These are phyloP conservation scores for Debaryomyces sp. DNA, from an alignment of 1,139 yeast species.

Conservation along the genomic window DNA sequence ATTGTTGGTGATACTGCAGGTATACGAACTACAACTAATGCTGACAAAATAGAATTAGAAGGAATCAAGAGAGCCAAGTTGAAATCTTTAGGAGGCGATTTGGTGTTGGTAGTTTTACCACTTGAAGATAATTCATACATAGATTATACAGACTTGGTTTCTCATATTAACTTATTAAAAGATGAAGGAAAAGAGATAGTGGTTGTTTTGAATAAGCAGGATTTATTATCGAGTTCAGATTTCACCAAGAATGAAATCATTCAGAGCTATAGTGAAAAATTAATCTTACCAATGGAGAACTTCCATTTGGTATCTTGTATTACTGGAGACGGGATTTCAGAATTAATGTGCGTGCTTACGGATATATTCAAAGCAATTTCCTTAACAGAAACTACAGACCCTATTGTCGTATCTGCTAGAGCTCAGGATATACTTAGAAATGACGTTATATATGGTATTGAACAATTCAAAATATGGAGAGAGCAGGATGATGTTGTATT, in stretches of 20 bases:
- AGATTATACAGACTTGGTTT: conserved; percentile 27
- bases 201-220: conserved; percentile 63
- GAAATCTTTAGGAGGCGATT: conserved; percentile 60
- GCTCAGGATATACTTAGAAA: conserved; percentile 70
- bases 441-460: conserved; percentile 75
- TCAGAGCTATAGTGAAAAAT: conserved; percentile 18
- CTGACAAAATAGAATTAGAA: conserved; percentile 70
- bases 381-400: conserved; percentile 53
- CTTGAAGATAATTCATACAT: conserved; percentile 7
- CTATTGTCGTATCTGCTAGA: conserved; percentile 72
- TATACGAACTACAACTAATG: conserved; percentile 52
- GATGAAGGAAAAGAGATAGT: conserved; percentile 31
- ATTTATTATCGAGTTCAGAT: conserved; percentile 42
- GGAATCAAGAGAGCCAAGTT: conserved; percentile 80
- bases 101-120: conserved; percentile 59
- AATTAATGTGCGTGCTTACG: conserved; percentile 41
- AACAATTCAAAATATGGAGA: conserved; percentile 55
- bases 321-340: conserved; percentile 56
- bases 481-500: conserved; percentile 71
- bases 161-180: conserved; percentile 36
- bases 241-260: conserved; percentile 20
- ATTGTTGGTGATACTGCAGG: conserved; percentile 95
- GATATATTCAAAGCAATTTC: conserved; percentile 52
- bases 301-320: conserved; percentile 66
- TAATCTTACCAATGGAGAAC: conserved; percentile 27